Conservation (phyloP, 768 basidiomycete species). For the Podaxis rugospora region DNA sequence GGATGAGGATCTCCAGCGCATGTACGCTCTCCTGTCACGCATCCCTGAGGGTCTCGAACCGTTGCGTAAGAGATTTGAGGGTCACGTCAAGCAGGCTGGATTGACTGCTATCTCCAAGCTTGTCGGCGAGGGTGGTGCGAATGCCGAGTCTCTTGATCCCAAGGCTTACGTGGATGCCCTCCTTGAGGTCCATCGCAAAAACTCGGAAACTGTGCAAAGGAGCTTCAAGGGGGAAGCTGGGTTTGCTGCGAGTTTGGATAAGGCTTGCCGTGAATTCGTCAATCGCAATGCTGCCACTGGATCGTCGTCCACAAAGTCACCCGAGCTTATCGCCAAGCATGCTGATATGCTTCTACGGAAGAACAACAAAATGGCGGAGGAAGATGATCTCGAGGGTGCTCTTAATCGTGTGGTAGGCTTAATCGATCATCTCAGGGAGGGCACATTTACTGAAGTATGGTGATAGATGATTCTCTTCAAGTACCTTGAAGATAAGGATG, state of each 20-base stretch:
- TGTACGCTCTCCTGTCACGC: constrained; percentile 93
- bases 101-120: constrained; percentile 79
- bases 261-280: constrained; percentile 96
- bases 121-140: constrained; percentile 56
- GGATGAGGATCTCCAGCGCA: constrained; percentile 93
- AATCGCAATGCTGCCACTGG: constrained; percentile 94
- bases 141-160: constrained; percentile 77
- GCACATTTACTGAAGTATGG: constrained; percentile 21
- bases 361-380: constrained; percentile 97
- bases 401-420: constrained; percentile 82
- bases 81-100: constrained; percentile 92
- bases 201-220: constrained; percentile 84
- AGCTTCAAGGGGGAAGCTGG: constrained; percentile 95
- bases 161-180: constrained; percentile 95
- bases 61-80: constrained; percentile 89
- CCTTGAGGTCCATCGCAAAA: constrained; percentile 91
- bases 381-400: constrained; percentile 87
- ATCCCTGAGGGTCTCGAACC: constrained; percentile 93
- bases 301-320: constrained; percentile 82
- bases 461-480: constrained; percentile 96
- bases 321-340: constrained; percentile 93
- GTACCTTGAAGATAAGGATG: constrained; percentile 98
- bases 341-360: constrained; percentile 89
- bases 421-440: constrained; percentile 24
- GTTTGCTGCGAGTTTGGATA: constrained; percentile 92